Evolutionary conservation across 2,329 filamentous ascomycete species (phyloP).

Genomic region (Hypocreales sp.): DNA sequence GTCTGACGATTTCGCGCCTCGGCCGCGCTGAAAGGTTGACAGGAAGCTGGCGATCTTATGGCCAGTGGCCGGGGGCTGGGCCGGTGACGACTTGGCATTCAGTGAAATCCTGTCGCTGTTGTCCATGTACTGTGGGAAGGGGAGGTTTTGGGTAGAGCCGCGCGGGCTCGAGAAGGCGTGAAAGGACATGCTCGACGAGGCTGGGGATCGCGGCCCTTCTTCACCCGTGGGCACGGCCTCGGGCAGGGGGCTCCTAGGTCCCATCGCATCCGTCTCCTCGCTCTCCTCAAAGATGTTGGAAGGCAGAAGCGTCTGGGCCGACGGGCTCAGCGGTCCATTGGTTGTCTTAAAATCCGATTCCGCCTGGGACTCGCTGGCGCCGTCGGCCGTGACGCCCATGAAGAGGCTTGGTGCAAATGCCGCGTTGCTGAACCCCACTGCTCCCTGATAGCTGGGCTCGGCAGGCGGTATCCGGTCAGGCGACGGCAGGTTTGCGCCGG

Average conservation of each 20-base stretch:
- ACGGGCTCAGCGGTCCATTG: slow-evolving; percentile 61
- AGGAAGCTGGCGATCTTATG: slow-evolving; percentile 34
- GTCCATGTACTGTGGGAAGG: slow-evolving; percentile 35
- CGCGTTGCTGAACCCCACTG: slow-evolving; percentile 37
- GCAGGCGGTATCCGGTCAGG: slow-evolving; percentile 21
- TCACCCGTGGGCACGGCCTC: slow-evolving; percentile 14
- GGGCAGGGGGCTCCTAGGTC: slow-evolving; percentile 15
- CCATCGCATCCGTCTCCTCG: slow-evolving; percentile 42
- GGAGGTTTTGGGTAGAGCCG: slow-evolving; percentile 41
- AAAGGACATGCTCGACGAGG: slow-evolving; percentile 39
- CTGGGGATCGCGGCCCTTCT: slow-evolving; percentile 42
- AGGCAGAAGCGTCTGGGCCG: slow-evolving; percentile 58
- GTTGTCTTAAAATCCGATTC: slow-evolving; percentile 47
- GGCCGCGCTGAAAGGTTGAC: slow-evolving; percentile 45
- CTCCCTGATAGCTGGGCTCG: slow-evolving; percentile 29
- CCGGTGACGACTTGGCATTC: slow-evolving; percentile 22
- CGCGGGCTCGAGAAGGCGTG: slow-evolving; percentile 47
- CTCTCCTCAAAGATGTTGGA: slow-evolving; percentile 48
- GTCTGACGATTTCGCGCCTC: slow-evolving; percentile 40
- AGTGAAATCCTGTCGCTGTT: slow-evolving; percentile 27
- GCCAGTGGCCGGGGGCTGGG: slow-evolving; percentile 13
- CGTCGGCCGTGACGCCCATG: slow-evolving; percentile 28
- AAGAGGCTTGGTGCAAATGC: slow-evolving; percentile 39
- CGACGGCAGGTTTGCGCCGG: slow-evolving; percentile 23
- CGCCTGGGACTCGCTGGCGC: slow-evolving; percentile 27